phyloP scores from a whole-genome alignment of 768 basidiomycete genomes.

The Paxillus rubicundulus region DNA sequence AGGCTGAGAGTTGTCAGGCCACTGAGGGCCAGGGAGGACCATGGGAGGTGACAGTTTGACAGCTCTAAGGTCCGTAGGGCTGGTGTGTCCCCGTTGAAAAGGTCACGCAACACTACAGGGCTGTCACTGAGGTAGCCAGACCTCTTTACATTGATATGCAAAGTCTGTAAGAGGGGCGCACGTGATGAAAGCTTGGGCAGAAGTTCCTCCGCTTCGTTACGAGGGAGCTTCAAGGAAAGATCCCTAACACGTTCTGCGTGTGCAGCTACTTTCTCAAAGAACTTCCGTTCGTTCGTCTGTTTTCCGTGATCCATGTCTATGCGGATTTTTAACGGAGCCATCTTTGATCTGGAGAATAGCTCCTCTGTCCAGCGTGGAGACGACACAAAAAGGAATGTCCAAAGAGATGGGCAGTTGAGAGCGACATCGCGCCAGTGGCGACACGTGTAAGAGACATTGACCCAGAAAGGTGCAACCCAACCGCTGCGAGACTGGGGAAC shows the following conservation, averaged over 20 bases:
- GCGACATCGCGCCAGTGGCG: slow-evolving; percentile 45
- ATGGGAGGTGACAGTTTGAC: slow-evolving; percentile 32
- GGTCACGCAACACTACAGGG: slow-evolving; percentile 23
- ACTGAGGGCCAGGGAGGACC: slow-evolving; percentile 35
- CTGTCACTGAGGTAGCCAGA: slow-evolving; percentile 15
- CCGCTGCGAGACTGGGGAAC: neutral
- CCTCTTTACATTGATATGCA: slow-evolving; percentile 23
- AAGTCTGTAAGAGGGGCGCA: slow-evolving; percentile 34
- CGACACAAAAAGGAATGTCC: slow-evolving; percentile 36
- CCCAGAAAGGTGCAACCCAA: slow-evolving; percentile 16
- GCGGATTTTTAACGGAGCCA: slow-evolving; percentile 27
- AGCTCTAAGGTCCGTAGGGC: slow-evolving; percentile 38
- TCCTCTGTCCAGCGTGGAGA: slow-evolving; percentile 39
- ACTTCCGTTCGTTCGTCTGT: slow-evolving; percentile 22
- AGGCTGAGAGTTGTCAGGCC: slow-evolving; percentile 40
- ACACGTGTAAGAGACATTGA: slow-evolving; percentile 24
- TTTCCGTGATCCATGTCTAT: slow-evolving; percentile 28
- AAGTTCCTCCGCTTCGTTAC: slow-evolving; percentile 23
- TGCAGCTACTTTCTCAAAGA: slow-evolving; percentile 31
- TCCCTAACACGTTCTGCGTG: slow-evolving; percentile 35
- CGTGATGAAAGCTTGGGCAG: slow-evolving; percentile 20
- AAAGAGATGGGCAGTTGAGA: slow-evolving; percentile 39
- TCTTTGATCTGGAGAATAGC: slow-evolving; percentile 46
- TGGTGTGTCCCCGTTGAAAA: slow-evolving; percentile 34
- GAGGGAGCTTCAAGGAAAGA: slow-evolving; percentile 26